These are phyloP conservation scores for Oemleria cerasiformis DNA, from an alignment of 306 rosid species.

Conservation along the genomic window DNA sequence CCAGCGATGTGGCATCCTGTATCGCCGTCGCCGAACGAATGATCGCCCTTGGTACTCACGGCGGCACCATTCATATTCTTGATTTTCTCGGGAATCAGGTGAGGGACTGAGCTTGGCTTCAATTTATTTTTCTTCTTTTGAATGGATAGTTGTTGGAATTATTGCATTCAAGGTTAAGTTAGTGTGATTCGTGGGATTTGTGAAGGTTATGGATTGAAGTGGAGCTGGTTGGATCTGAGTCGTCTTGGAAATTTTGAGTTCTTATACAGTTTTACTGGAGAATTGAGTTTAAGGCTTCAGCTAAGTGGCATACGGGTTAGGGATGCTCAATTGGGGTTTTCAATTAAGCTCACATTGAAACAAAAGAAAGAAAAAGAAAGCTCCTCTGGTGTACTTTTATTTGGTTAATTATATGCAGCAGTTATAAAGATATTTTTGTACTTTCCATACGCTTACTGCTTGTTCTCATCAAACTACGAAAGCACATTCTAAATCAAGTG, in stretches of 20 bases:
- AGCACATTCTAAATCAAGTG: not conserved
- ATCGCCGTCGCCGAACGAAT: slow-evolving; percentile 89
- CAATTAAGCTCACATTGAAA: not conserved
- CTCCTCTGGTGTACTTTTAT: not conserved
- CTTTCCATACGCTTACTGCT: not conserved
- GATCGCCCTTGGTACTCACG: slow-evolving; percentile 92
- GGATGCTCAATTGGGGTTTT: not conserved
- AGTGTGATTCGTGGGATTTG: not conserved
- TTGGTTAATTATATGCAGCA: not conserved
- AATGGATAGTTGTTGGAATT: not conserved
- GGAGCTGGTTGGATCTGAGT: slow-evolving; percentile 13
- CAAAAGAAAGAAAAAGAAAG: not conserved
- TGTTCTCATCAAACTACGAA: not conserved
- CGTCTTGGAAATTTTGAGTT: not conserved
- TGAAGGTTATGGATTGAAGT: not conserved
- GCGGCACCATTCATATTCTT: slow-evolving; percentile 81
- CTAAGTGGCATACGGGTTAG: not conserved
- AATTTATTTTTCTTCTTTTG: not conserved
- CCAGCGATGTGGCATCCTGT: slow-evolving; percentile 85
- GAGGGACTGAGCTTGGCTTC: slow-evolving; percentile 8
- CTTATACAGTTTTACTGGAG: not conserved
- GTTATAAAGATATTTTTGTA: not conserved
- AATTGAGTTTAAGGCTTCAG: not conserved
- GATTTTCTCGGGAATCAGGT: slow-evolving; percentile 99
- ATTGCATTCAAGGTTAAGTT: not conserved